Conservation (phyloP, 1,139 yeast species). For the Pichia sp. region DNA sequence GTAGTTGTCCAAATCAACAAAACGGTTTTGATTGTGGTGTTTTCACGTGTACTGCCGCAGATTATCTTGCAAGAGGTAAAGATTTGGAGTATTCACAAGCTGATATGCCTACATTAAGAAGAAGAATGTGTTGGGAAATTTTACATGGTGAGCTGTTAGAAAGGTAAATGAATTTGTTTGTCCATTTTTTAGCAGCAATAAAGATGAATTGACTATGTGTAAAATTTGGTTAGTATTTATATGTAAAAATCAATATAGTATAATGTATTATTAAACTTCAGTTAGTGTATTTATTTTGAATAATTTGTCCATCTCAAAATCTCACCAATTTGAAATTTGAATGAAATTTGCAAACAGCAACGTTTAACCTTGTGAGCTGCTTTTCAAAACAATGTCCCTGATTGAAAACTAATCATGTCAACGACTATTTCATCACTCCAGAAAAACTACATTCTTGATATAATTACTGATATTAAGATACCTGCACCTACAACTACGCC, state of each 20-base stretch:
- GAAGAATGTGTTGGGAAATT: conserved; percentile 59
- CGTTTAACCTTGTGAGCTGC: background rate
- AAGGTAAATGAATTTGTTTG: conserved; percentile 5
- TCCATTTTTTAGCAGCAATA: background rate
- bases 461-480: background rate
- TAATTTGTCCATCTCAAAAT: too few relatives aligned
- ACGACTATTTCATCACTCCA: background rate
- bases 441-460: background rate
- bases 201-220: background rate
- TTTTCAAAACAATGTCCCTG: background rate
- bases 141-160: conserved; percentile 22
- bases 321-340: too few relatives aligned
- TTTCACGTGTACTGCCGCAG: conserved; percentile 76
- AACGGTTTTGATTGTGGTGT: conserved; percentile 97
- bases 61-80: conserved; percentile 45
- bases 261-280: too few relatives aligned
- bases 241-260: too few relatives aligned
- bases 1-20: conserved; percentile 71
- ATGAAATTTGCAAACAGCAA: background rate
- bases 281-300: too few relatives aligned
- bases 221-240: background rate
- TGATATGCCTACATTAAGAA: conserved; percentile 65
- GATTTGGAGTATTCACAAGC: conserved; percentile 52
- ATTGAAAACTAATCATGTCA: background rate
- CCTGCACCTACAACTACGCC: background rate